Percentiles rank a stretch among this genome's conserved stretches.
Evolutionary conservation across 2,329 filamentous ascomycete genomes (phyloP).

Genomic region (Exophiala spinifera): DNA sequence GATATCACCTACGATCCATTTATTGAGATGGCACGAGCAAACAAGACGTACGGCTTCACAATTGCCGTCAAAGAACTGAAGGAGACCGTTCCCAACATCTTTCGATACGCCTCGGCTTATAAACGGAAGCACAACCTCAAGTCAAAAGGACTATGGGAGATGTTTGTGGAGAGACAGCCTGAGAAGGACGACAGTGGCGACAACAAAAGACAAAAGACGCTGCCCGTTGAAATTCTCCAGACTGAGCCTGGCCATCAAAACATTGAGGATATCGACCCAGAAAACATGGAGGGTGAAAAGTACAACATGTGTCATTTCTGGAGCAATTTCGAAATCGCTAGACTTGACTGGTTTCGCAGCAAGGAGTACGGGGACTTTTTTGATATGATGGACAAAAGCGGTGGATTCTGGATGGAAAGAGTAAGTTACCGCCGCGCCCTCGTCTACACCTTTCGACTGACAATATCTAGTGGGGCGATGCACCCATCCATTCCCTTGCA

Average conservation of each 20-base stretch:
- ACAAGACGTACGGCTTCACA: conserved; percentile 98
- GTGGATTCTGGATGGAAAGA: conserved; percentile 98
- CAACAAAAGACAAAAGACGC: conserved; percentile 63
- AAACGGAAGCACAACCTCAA: conserved; percentile 87
- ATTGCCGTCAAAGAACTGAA: conserved; percentile 97
- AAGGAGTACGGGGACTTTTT: conserved; percentile 98
- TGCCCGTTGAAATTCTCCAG: conserved; percentile 78
- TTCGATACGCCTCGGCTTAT: conserved; percentile 97
- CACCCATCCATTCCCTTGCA: conserved; percentile 94
- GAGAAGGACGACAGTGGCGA: conserved; percentile 49
- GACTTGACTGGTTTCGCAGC: conserved; percentile 91
- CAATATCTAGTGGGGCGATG: conserved; percentile 84
- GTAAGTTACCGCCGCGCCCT: conserved; percentile 52
- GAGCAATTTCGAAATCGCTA: conserved; percentile 99
- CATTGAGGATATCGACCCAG: conserved; percentile 78
- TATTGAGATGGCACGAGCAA: conserved; percentile 84
- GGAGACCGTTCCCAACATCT: conserved; percentile 97
- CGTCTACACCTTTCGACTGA: conserved; percentile 22
- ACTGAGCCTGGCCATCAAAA: conserved; percentile 68
- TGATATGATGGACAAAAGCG: conserved; percentile 96
- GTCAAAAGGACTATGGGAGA: conserved; percentile 94
- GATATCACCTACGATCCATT: conserved; percentile 99
- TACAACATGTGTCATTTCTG: conserved; percentile 99
- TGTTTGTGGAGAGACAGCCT: conserved; percentile 80
- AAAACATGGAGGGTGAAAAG: conserved; percentile 93